Evolutionary conservation across 768 basidiomycete genomes (phyloP), one percentile per base, ranked within the genome.

Genomic region (Hericium rajendrae): DNA sequence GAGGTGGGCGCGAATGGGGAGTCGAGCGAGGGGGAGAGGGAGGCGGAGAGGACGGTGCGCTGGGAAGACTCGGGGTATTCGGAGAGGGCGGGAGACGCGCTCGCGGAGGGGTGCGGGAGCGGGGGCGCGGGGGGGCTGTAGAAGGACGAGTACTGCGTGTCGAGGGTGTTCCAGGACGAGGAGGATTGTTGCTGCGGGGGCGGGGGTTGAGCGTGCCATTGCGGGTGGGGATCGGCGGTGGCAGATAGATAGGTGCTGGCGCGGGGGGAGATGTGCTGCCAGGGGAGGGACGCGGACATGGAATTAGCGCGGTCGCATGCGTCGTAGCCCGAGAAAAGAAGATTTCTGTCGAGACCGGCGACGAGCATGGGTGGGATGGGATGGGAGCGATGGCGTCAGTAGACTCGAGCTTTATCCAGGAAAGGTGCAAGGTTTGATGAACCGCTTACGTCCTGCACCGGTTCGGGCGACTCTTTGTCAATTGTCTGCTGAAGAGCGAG

Each of bases 111-210:
- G 38, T 61, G 32, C 32, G 32, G 32, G 32, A 32, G 53, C 24
- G 43, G 55, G 3, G 57, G 54, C 28, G 53, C 54, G 39, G 61
- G 53, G 39, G 62, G 52, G 22, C 57, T 62, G 51, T 61, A 60
- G 18, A 62, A 48, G 22, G 62, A 57, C 22, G 59, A 61, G 46
- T 57, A 62, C 39, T 60, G 52, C 24, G 62, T 53, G 46, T 61
- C 59, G 53, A 61, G 52, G 55, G 62, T 32, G 32, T 32, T 54
- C 62, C 59, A 60, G 53, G 61, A 60, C 51, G 59, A 48, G 52
- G 57, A 57, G 26, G 62, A 54, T 48, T 57, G 46, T 49, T 55
- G 54, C 53, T 56, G 57, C 18, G 43, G 16, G 28, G 60, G 54
- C 43, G 54, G 55, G 49, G 51, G 55, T 38, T 59, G 52, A 53